phyloP scores from a whole-genome alignment of 768 basidiomycete species.

The Amanita phalloides region DNA sequence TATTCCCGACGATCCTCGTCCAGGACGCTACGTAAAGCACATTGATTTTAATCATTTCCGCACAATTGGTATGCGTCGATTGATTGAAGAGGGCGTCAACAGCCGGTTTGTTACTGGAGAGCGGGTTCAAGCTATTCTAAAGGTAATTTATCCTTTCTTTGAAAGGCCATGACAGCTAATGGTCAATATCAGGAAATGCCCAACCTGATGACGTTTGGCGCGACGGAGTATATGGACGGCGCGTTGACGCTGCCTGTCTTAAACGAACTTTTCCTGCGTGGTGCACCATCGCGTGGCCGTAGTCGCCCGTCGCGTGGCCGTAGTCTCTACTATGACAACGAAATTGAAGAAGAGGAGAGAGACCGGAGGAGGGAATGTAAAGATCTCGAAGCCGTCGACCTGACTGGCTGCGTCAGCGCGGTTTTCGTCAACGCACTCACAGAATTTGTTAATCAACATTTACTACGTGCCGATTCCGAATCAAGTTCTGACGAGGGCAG shows the following conservation, averaged over 20 bases:
- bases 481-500: slow-evolving; percentile 34
- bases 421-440: slow-evolving; percentile 82
- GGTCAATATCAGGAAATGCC: slow-evolving; percentile 62
- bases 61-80: slow-evolving; percentile 91
- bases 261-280: slow-evolving; percentile 85
- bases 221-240: slow-evolving; percentile 98
- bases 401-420: slow-evolving; percentile 90
- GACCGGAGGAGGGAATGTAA: slow-evolving; percentile 64
- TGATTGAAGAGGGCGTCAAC: slow-evolving; percentile 79
- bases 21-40: slow-evolving; percentile 75
- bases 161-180: slow-evolving; percentile 4
- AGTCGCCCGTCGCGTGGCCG: slow-evolving; percentile 63
- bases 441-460: slow-evolving; percentile 67
- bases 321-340: slow-evolving; percentile 38
- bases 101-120: slow-evolving; percentile 91
- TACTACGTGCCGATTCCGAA: slow-evolving; percentile 29
- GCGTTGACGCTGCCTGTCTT: slow-evolving; percentile 78
- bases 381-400: slow-evolving; percentile 80
- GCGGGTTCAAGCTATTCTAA: slow-evolving; percentile 67
- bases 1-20: slow-evolving; percentile 55
- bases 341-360: slow-evolving; percentile 60
- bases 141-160: slow-evolving; percentile 30
- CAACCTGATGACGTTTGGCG: slow-evolving; percentile 81
- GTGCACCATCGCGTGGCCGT: slow-evolving; percentile 56
- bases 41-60: slow-evolving; percentile 96